A percentile compares a stretch with the other conserved stretches of the same genome.
These are phyloP conservation scores for Apiospora saccharicola DNA, from an alignment of 2,329 filamentous ascomycete species.

Conservation along the genomic window DNA sequence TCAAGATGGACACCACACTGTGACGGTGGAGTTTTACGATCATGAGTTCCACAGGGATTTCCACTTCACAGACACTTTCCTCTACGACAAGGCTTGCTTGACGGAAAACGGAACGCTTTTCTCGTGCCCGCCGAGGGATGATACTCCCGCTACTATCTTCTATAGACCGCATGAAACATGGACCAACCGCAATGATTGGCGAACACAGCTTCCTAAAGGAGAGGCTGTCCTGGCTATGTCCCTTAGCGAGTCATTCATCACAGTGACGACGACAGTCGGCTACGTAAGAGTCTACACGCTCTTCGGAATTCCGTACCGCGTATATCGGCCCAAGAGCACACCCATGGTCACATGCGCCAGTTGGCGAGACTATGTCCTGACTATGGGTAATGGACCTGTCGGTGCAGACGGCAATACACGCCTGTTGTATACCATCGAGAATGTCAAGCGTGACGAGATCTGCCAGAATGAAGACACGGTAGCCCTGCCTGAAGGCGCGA, in stretches of 20 bases:
- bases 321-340: slow-evolving; percentile 90
- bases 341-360: slow-evolving; percentile 93
- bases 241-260: slow-evolving; percentile 88
- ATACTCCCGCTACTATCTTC: slow-evolving; percentile 81
- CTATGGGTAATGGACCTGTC: slow-evolving; percentile 89
- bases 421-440: slow-evolving; percentile 90
- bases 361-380: slow-evolving; percentile 96
- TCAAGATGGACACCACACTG: slow-evolving; percentile 90
- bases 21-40: slow-evolving; percentile 98
- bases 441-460: slow-evolving; percentile 92
- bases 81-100: slow-evolving; percentile 95
- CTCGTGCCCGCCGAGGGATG: slow-evolving; percentile 75
- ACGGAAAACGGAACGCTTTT: slow-evolving; percentile 87
- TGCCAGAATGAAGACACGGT: slow-evolving; percentile 94
- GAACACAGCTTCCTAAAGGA: slow-evolving; percentile 84
- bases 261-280: slow-evolving; percentile 84
- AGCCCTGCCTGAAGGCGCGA: slow-evolving; percentile 77
- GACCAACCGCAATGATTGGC: slow-evolving; percentile 91
- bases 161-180: slow-evolving; percentile 97
- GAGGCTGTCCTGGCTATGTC: slow-evolving; percentile 89
- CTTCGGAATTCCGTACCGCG: slow-evolving; percentile 86
- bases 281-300: slow-evolving; percentile 94
- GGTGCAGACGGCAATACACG: slow-evolving; percentile 79
- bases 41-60: slow-evolving; percentile 91
- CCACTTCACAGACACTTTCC: slow-evolving; percentile 95